phyloP scores from a whole-genome alignment of 1,284 basidiomycete species.

The Austropuccinia psidii region DNA sequence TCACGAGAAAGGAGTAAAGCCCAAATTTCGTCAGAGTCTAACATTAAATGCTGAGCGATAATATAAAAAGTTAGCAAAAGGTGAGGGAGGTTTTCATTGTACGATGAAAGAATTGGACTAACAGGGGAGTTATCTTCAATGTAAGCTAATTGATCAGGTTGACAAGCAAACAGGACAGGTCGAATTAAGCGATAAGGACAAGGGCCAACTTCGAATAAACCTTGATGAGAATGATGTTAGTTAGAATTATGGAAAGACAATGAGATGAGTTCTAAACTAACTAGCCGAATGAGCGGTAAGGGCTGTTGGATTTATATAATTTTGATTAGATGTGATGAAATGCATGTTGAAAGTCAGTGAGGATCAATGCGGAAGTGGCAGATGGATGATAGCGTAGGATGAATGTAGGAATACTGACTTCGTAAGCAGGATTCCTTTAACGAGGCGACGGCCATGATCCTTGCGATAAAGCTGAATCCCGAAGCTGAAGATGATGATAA shows the following conservation, averaged over 20 bases:
- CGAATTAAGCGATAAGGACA: conserved; percentile 13
- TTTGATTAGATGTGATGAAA: background rate
- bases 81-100: background rate
- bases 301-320: background rate
- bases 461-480: background rate
- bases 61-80: background rate
- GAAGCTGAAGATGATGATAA: background rate
- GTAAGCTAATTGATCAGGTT: conserved; percentile 23
- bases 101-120: background rate
- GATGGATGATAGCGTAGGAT: background rate
- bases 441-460: background rate
- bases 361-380: background rate
- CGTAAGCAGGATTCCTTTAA: conserved; percentile 33
- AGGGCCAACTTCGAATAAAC: conserved; percentile 24
- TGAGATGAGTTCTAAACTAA: background rate
- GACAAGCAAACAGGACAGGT: conserved; percentile 30
- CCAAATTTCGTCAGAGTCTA: conserved; percentile 35
- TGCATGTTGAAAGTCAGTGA: background rate
- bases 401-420: conserved; percentile 4
- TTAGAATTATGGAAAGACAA: background rate
- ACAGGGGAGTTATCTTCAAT: conserved; percentile 34
- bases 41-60: conserved; percentile 20
- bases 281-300: conserved; percentile 20
- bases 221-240: background rate
- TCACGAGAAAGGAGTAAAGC: background rate